Conservation (phyloP, 2,329 filamentous ascomycete species). For the Phaeosphaeriaceae sp. region DNA sequence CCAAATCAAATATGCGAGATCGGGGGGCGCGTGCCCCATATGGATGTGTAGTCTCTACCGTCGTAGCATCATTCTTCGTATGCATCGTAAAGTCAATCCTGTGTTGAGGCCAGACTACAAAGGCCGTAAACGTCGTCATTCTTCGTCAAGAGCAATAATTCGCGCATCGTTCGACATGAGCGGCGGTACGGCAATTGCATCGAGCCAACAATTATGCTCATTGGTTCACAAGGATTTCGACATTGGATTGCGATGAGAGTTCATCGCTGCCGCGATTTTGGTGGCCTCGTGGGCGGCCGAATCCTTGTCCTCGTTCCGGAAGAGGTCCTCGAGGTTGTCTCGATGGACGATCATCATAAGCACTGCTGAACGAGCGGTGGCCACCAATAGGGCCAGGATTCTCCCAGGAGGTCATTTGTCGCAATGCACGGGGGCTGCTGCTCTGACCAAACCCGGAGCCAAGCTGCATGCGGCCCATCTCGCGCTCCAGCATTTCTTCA, state of each 20-base stretch:
- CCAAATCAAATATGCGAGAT: constrained; percentile 40
- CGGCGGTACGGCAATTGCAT: constrained; percentile 28
- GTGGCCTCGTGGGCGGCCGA: constrained; percentile 62
- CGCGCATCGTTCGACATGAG: constrained; percentile 30
- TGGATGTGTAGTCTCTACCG: constrained; percentile 48
- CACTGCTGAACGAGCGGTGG: constrained; percentile 66
- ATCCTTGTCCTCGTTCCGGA: constrained; percentile 65
- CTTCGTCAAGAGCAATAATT: constrained; percentile 37
- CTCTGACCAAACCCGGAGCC: constrained; percentile 55
- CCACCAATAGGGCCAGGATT: constrained; percentile 67
- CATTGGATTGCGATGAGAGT: constrained; percentile 64
- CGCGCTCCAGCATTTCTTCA: constrained; percentile 67
- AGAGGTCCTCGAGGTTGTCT: constrained; percentile 68
- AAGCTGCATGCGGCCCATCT: constrained; percentile 66
- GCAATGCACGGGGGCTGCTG: constrained; percentile 64
- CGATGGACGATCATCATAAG: constrained; percentile 65
- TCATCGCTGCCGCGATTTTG: constrained; percentile 68
- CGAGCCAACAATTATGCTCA: constrained; percentile 28
- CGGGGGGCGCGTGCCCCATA: constrained; percentile 39
- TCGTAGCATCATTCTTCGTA: constrained; percentile 51
- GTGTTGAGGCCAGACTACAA: constrained; percentile 31
- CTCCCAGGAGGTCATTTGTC: constrained; percentile 67
- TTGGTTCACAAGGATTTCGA: constrained; percentile 70
- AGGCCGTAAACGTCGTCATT: constrained; percentile 45
- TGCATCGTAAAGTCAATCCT: constrained; percentile 48